Conservation (phyloP, 148 eudicot species). For the Chenopodium berlandieri region DNA sequence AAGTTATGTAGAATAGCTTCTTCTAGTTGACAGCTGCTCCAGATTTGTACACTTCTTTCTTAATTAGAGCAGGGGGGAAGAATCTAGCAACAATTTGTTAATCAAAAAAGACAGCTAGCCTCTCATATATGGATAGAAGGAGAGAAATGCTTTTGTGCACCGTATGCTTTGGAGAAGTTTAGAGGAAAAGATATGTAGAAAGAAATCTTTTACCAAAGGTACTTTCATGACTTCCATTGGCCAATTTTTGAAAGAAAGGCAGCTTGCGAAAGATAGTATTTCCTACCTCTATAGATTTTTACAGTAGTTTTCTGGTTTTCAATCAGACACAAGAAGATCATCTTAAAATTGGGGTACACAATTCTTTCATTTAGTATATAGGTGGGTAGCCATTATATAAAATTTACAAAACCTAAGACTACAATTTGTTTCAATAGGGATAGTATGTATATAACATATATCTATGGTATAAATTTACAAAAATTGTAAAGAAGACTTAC, state of each 20-base stretch:
- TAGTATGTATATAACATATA: background rate
- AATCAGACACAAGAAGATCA: too few relatives aligned
- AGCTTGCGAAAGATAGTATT: too few relatives aligned
- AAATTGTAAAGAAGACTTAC: conserved; percentile 37
- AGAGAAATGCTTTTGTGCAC: background rate
- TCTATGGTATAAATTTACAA: background rate
- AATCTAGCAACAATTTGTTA: too few relatives aligned
- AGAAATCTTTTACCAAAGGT: too few relatives aligned
- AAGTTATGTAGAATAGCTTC: too few relatives aligned
- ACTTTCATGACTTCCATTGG: background rate
- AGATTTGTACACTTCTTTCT: too few relatives aligned
- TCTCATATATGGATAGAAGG: background rate
- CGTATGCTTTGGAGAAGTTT: background rate
- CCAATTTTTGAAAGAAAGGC: background rate
- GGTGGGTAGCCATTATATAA: background rate
- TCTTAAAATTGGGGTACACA: background rate
- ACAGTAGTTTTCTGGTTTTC: background rate
- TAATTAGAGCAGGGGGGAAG: too few relatives aligned
- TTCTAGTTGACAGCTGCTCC: too few relatives aligned
- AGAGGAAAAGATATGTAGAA: too few relatives aligned
- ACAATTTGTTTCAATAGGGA: background rate
- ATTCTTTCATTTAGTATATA: background rate
- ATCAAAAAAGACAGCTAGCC: background rate
- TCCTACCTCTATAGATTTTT: background rate
- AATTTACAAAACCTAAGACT: background rate